Conservation (phyloP, 768 basidiomycete genomes). For the Phlegmacium glaucopus region DNA sequence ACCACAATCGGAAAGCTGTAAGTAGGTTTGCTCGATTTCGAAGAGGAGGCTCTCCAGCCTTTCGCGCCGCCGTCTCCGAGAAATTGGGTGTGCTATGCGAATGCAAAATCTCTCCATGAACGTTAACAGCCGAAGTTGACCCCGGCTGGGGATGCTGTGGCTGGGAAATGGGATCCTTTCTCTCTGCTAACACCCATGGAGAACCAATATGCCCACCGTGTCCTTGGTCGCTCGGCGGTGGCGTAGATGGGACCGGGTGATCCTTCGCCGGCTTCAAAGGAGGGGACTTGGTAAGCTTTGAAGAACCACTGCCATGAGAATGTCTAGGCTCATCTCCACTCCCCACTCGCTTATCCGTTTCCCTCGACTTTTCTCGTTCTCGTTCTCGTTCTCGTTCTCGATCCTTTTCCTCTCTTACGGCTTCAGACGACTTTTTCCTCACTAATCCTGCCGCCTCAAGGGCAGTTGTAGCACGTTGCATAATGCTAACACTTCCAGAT, state of each 20-base stretch:
- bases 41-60: constrained; percentile 27
- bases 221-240: constrained; percentile 42
- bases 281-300: constrained; percentile 69
- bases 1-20: constrained; percentile 86
- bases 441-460: constrained; percentile 84
- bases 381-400: constrained; percentile 39
- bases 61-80: constrained; percentile 18
- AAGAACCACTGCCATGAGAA: constrained; percentile 61
- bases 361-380: constrained; percentile 42
- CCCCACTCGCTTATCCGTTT: constrained; percentile 36
- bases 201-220: constrained; percentile 51
- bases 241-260: constrained; percentile 43
- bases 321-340: constrained; percentile 57
- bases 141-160: constrained; percentile 14
- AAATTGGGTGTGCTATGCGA: constrained; percentile 44
- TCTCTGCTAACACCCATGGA: constrained; percentile 69
- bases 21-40: constrained; percentile 79
- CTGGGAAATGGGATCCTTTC: constrained; percentile 33
- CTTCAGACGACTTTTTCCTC: constrained; percentile 78
- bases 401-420: constrained; percentile 60
- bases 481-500: constrained; percentile 90
- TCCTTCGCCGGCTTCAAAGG: constrained; percentile 47
- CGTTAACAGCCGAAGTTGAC: constrained; percentile 32
- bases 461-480: constrained; percentile 92
- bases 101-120: constrained; percentile 49